These are phyloP conservation scores for Albifimbria verrucaria DNA, from an alignment of 2,329 filamentous ascomycete species.

Conservation along the genomic window DNA sequence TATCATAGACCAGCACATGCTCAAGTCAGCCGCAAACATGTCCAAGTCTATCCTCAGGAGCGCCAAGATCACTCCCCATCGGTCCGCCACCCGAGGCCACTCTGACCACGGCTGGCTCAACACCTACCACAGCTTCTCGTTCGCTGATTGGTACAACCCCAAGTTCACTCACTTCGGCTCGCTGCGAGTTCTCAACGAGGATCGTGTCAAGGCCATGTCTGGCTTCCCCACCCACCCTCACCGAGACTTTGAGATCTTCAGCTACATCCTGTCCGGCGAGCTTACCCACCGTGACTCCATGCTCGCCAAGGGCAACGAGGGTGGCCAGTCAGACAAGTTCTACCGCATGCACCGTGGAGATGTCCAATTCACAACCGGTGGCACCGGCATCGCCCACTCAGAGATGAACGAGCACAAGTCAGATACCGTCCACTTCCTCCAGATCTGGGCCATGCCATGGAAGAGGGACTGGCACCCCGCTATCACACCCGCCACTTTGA, in stretches of 20 bases:
- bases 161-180: constrained; percentile 67
- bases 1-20: constrained; percentile 19
- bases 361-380: constrained; percentile 88
- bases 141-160: constrained; percentile 70
- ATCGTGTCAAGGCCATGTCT: constrained; percentile 68
- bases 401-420: constrained; percentile 74
- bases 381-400: constrained; percentile 74
- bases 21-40: constrained; percentile 48
- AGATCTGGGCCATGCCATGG: constrained; percentile 86
- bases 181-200: constrained; percentile 84
- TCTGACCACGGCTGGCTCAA: constrained; percentile 85
- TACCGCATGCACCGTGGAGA: constrained; percentile 73
- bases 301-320: constrained; percentile 66
- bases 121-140: constrained; percentile 82
- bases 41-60: constrained; percentile 57
- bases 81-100: constrained; percentile 69
- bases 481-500: constrained; percentile 74
- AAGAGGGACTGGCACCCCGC: constrained; percentile 66
- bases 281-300: constrained; percentile 86
- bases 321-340: constrained; percentile 58
- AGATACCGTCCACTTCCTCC: constrained; percentile 77
- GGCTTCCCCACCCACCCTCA: constrained; percentile 86
- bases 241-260: constrained; percentile 86
- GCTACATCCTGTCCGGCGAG: constrained; percentile 80
- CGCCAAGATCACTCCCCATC: constrained; percentile 72